Percentiles rank a stretch among this genome's conserved stretches.
phyloP scores from a whole-genome alignment of 2,329 filamentous ascomycete species.

The Alternaria angustiovoidea region DNA sequence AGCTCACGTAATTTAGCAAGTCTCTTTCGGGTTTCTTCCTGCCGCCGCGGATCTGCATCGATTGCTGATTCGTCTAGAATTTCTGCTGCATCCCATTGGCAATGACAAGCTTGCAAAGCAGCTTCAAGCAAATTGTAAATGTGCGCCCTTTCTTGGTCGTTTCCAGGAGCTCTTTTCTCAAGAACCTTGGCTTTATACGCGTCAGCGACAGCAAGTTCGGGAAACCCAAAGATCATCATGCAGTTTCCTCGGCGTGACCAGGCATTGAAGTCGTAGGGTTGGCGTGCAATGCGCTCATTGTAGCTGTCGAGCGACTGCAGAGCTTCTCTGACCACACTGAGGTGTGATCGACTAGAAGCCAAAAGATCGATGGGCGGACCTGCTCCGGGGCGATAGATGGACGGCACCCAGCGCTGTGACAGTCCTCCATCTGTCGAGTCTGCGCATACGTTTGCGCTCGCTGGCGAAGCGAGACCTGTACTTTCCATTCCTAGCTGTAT shows the following conservation, averaged over 20 bases:
- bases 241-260: not conserved
- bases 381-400: not conserved
- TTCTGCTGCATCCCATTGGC: conserved; percentile 27
- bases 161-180: conserved; percentile 26
- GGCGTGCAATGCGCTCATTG: not conserved
- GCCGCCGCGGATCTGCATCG: not conserved
- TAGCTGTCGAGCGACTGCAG: not conserved
- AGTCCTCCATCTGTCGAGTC: not conserved
- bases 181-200: conserved; percentile 43
- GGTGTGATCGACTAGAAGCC: not conserved
- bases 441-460: not conserved
- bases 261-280: not conserved
- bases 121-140: conserved; percentile 23
- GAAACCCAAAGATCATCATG: conserved; percentile 26
- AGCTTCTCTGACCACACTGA: not conserved
- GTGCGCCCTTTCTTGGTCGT: not conserved
- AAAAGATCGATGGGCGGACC: not conserved
- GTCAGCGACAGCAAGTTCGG: conserved; percentile 43
- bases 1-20: conserved; percentile 10
- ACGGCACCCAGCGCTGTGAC: not conserved
- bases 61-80: conserved; percentile 14
- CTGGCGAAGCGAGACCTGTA: not conserved
- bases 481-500: not conserved
- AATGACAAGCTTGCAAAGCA: conserved; percentile 35
- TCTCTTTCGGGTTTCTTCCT: conserved; percentile 2